These are phyloP conservation scores for Gossypium arboreum DNA, from an alignment of 345 rosid species.

Conservation along the genomic window DNA sequence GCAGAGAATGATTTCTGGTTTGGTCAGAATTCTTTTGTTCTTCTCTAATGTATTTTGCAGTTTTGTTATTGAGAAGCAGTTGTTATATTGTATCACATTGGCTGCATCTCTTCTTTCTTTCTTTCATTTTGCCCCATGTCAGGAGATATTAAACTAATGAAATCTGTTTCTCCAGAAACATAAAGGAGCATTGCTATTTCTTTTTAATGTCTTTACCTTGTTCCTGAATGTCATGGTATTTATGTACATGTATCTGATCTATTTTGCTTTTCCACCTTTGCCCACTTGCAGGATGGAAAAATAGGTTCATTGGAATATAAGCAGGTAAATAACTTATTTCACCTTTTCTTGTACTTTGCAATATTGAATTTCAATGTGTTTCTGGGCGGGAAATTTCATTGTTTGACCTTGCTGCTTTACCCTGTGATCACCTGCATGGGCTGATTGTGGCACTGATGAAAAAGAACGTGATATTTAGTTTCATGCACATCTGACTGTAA, in stretches of 20 bases:
- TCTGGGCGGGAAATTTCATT: neutral
- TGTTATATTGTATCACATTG: neutral
- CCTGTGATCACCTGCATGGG: neutral
- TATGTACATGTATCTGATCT: slow-evolving; percentile 1
- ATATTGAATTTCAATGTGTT: neutral
- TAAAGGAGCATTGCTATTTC: neutral
- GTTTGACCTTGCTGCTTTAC: neutral
- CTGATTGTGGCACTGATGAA: neutral
- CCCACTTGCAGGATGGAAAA: slow-evolving; percentile 69
- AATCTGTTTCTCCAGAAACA: neutral
- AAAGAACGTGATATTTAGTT: slow-evolving; percentile 1
- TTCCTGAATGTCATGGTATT: neutral
- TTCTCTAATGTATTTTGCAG: slow-evolving; percentile 1
- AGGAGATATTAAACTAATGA: neutral
- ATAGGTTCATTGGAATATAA: slow-evolving; percentile 66
- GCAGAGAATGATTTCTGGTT: slow-evolving; percentile 51
- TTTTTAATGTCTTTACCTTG: neutral
- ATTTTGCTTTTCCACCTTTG: neutral
- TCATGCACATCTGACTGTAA: neutral
- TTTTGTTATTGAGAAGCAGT: neutral
- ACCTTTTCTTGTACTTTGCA: neutral
- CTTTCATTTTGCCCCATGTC: neutral
- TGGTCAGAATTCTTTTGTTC: slow-evolving; percentile 46
- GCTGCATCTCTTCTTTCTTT: neutral
- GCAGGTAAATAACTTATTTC: slow-evolving; percentile 49